A percentile compares a stretch with the other conserved stretches of the same genome.
Evolutionary conservation across 2,329 filamentous ascomycete species (phyloP).

Genomic region (Mycogone perniciosa): DNA sequence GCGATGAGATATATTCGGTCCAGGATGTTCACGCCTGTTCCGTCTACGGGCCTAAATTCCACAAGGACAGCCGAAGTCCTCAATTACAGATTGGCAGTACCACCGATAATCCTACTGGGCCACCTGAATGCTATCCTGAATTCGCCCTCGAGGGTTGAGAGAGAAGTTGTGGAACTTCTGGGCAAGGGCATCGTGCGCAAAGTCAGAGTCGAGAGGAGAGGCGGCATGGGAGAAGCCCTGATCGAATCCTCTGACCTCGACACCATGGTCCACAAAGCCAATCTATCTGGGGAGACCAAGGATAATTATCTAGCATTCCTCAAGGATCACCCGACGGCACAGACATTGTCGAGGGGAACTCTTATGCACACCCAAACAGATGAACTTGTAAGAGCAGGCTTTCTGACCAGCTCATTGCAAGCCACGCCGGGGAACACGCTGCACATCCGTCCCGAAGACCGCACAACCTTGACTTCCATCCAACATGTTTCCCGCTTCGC

Average conservation of each 20-base stretch:
- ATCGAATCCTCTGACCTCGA: conserved; percentile 54
- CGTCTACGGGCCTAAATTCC: conserved; percentile 57
- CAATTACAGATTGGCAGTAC: conserved; percentile 51
- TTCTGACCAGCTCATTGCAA: conserved; percentile 48
- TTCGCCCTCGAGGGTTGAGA: conserved; percentile 58
- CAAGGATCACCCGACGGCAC: conserved; percentile 40
- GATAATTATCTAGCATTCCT: conserved; percentile 48
- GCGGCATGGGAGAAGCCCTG: conserved; percentile 57
- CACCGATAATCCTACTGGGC: conserved; percentile 58
- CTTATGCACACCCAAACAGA: conserved; percentile 45
- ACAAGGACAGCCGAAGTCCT: conserved; percentile 57
- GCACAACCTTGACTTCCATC: conserved; percentile 52
- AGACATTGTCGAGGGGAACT: conserved; percentile 21
- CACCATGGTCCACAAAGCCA: conserved; percentile 33
- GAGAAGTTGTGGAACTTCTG: conserved; percentile 58
- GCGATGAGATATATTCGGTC: conserved; percentile 56
- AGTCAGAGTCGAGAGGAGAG: conserved; percentile 56
- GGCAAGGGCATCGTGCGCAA: conserved; percentile 52
- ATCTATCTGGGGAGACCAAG: conserved; percentile 37
- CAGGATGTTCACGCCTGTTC: conserved; percentile 59
- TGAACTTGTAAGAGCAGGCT: conserved; percentile 58
- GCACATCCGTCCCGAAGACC: conserved; percentile 45
- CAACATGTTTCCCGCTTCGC: conserved; percentile 58
- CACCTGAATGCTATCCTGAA: conserved; percentile 59
- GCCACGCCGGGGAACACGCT: conserved; percentile 30